Evolutionary conservation across 2,329 filamentous ascomycete species (phyloP), one percentile per base, ranked within the genome.

Genomic region (Sordariomycetes sp.): DNA sequence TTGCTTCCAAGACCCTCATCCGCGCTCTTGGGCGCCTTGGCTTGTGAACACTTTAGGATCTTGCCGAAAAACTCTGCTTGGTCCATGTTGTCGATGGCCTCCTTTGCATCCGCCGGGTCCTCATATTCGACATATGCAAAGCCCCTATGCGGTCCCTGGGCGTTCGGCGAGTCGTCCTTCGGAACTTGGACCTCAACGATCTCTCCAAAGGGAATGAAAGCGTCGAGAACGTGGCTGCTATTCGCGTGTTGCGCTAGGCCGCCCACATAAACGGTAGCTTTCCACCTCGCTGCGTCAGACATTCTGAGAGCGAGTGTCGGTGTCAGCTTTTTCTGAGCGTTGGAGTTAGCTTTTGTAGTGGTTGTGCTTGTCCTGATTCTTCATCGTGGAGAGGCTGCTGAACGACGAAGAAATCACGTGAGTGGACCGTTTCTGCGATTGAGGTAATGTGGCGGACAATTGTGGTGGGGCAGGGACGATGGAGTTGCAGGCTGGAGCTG

Each of bases 21-120:
- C 32, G 78, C 75, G 47, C 86, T 86, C 67, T 94, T 95, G 42
- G 92, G 86, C 21, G 86, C 78, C 59, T 94, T 98, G 28, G 93
- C 93, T 36, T 82, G 75, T 29, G 86, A 88, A 33, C 96, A 90
- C 57, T 88, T 94, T 55, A 98, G 82, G 11, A 92, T 81, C 39
- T 86, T 77, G 9, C 92, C 93, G 54, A 90, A 96, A 30, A 98
- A 74, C 62, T 96, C 90, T 40, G 88, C 83, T 56, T 94, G 87
- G 54, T 98, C 86, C 90, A 98, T 96, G 55, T 98, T 98, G 68
- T 96, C 87, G 56, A 98, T 94, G 33, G 92, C 92, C 60, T 96
- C 90, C 50, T 80, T 80, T 19, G 88, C 90, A 59, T 98, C 92
- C 37, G 81, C 75, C 10, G 78, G 71, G 37, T 86, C 74, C 49